Percentiles rank a stretch among this genome's conserved stretches.
phyloP scores from a whole-genome alignment of 2,329 filamentous ascomycete species.

The Beauveria sp. region DNA sequence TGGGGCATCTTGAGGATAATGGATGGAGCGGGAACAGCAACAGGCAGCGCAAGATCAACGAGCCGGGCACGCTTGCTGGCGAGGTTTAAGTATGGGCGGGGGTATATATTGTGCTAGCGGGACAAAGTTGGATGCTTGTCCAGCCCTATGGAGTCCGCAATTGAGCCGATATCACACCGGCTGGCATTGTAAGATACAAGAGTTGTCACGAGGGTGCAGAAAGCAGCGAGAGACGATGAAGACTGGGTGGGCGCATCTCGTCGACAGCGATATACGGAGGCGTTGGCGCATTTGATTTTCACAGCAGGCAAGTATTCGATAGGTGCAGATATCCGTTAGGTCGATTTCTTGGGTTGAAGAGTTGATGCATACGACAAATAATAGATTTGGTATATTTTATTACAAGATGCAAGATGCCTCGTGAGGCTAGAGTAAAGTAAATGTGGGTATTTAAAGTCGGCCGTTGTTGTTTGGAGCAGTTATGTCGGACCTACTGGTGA shows the following conservation, averaged over 20 bases:
- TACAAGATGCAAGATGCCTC: background rate
- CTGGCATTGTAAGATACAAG: background rate
- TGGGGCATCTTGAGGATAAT: constrained; percentile 58
- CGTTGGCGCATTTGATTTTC: background rate
- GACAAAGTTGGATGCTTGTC: background rate
- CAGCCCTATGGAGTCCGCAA: no score
- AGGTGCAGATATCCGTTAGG: background rate
- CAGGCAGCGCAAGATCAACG: constrained; percentile 47
- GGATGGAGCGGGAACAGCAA: constrained; percentile 59
- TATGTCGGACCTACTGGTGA: no score
- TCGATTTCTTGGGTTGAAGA: background rate
- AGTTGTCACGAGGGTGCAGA: background rate
- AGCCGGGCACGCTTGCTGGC: constrained; percentile 24
- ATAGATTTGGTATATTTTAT: background rate
- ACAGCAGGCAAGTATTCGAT: background rate
- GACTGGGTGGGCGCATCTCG: background rate
- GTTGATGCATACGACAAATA: background rate
- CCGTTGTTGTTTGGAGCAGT: no score
- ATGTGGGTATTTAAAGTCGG: no score
- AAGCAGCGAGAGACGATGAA: background rate
- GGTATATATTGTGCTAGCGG: background rate
- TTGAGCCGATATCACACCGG: background rate
- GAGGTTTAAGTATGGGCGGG: constrained; percentile 19
- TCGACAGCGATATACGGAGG: background rate
- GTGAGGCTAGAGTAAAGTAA: background rate